Evolutionary conservation across 495 filamentous ascomycete genomes (phyloP).

Genomic region (Aspergillus panamensis): DNA sequence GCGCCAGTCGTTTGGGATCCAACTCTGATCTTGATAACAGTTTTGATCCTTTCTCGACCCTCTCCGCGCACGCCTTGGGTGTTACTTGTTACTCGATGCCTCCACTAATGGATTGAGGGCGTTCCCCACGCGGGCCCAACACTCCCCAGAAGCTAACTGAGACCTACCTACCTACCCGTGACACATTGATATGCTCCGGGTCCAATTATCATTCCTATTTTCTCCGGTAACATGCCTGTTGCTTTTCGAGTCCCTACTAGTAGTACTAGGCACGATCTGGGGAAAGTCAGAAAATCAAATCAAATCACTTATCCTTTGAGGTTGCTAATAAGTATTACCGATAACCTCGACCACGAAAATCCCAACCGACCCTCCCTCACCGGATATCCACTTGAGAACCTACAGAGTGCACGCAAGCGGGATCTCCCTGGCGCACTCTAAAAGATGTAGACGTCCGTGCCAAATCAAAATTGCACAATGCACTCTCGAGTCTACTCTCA

Average conservation of each 20-base stretch:
- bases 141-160: neutral
- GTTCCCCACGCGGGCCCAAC: neutral
- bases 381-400: too few species aligned
- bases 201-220: neutral
- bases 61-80: neutral
- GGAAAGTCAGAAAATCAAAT: neutral
- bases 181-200: neutral
- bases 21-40: neutral
- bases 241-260: neutral
- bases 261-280: too few species aligned
- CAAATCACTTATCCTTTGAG: neutral
- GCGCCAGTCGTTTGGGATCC: neutral
- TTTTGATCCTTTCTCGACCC: neutral
- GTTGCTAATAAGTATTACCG: neutral
- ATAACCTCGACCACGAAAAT: too few species aligned
- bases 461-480: too few species aligned
- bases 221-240: neutral
- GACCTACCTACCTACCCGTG: too few species aligned
- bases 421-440: too few species aligned
- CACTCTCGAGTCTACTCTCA: too few species aligned
- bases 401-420: too few species aligned
- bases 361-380: too few species aligned
- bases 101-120: slow-evolving; percentile 5
- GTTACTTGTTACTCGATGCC: slow-evolving; percentile 6
- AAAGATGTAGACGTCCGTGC: too few species aligned